These are phyloP conservation scores for Penicillium chermesinum DNA, from an alignment of 495 filamentous ascomycete species.

Conservation along the genomic window DNA sequence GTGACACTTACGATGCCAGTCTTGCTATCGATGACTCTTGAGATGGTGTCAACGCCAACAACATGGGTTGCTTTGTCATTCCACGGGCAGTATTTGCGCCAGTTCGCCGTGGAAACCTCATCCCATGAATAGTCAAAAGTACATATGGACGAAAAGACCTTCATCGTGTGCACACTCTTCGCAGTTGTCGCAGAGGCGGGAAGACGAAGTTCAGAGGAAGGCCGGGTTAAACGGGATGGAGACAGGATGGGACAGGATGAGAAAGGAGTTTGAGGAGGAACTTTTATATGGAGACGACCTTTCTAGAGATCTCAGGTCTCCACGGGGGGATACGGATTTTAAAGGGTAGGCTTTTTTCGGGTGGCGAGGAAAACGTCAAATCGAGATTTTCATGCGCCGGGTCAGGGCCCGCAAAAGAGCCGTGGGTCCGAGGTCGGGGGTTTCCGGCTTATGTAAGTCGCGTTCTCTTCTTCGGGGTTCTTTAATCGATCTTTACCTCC, in stretches of 20 bases:
- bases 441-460: slow-evolving; percentile 16
- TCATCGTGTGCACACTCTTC: slow-evolving; percentile 53
- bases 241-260: neutral
- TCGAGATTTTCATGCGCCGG: slow-evolving; percentile 17
- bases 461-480: too few species aligned
- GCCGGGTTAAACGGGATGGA: neutral
- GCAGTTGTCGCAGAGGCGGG: slow-evolving; percentile 1
- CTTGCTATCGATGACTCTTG: slow-evolving; percentile 66
- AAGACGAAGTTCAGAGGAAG: neutral
- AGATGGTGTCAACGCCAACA: slow-evolving; percentile 87
- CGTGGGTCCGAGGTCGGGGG: slow-evolving; percentile 20
- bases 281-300: neutral
- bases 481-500: too few species aligned
- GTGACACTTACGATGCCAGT: slow-evolving; percentile 70
- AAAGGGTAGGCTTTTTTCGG: slow-evolving; percentile 9
- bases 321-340: slow-evolving; percentile 14
- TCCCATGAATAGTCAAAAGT: slow-evolving; percentile 98
- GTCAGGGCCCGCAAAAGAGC: slow-evolving; percentile 19
- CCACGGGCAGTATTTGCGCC: slow-evolving; percentile 98
- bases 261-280: neutral
- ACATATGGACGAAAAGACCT: slow-evolving; percentile 82
- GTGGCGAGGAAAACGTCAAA: slow-evolving; percentile 21
- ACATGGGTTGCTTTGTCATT: slow-evolving; percentile 94
- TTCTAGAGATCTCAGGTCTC: slow-evolving; percentile 3
- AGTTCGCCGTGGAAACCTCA: slow-evolving; percentile 98